A percentile compares a stretch with the other conserved stretches of the same genome.
Evolutionary conservation across 2,329 filamentous ascomycete species (phyloP).

Genomic region (Drechslerella coelobrocha): DNA sequence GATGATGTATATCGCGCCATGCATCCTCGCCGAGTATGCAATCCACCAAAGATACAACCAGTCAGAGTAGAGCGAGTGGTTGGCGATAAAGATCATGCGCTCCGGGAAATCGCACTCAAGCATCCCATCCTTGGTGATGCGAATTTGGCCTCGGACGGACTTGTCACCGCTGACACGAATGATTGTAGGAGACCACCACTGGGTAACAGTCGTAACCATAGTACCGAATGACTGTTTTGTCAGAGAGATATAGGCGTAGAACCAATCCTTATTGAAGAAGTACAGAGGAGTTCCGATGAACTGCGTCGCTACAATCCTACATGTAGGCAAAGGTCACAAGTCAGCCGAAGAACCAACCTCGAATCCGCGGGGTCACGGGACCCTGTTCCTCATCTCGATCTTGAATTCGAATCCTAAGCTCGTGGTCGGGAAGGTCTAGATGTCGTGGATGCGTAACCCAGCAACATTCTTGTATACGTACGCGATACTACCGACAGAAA

Average conservation of each 20-base stretch:
- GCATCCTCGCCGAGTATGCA: conserved; percentile 82
- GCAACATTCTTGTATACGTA: conserved; percentile 57
- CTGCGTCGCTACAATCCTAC: conserved; percentile 73
- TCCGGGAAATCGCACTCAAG: conserved; percentile 82
- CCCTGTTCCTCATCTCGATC: background rate
- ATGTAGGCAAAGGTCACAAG: conserved; percentile 14
- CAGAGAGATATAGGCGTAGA: conserved; percentile 84
- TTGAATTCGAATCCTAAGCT: too few relatives aligned
- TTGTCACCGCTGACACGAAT: conserved; percentile 84
- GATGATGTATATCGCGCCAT: conserved; percentile 88
- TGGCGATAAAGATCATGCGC: conserved; percentile 81
- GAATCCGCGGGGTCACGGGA: conserved; percentile 49
- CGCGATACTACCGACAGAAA: conserved; percentile 62
- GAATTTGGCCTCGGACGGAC: conserved; percentile 77
- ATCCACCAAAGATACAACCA: conserved; percentile 96
- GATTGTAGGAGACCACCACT: conserved; percentile 84
- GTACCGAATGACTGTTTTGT: conserved; percentile 86
- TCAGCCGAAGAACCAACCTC: conserved; percentile 6
- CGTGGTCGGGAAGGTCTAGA: too few relatives aligned
- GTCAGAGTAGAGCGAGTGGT: conserved; percentile 90
- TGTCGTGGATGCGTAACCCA: background rate
- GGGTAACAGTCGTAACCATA: conserved; percentile 77
- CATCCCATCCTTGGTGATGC: conserved; percentile 72
- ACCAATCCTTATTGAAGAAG: conserved; percentile 75
- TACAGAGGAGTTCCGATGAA: conserved; percentile 79